Percentiles rank a stretch among this genome's conserved stretches.
Evolutionary conservation across 2,329 filamentous ascomycete species (phyloP).

Genomic region (Albifimbria verrucaria): DNA sequence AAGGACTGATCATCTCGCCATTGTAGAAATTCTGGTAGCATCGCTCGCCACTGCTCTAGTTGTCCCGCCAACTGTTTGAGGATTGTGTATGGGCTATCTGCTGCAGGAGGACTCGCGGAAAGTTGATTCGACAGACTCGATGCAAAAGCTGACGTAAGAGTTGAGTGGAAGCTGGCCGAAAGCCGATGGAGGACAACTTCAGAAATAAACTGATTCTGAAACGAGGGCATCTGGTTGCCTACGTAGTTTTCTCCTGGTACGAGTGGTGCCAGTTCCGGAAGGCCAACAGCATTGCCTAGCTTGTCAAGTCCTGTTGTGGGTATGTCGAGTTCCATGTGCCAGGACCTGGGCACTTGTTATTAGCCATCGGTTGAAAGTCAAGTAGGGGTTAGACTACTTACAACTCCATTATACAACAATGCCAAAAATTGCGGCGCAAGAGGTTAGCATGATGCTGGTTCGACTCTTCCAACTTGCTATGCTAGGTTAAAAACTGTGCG

Average conservation of each 20-base stretch:
- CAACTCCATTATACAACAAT: conserved; percentile 24
- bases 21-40: conserved; percentile 51
- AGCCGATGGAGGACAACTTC: conserved; percentile 55
- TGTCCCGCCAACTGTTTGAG: conserved; percentile 47
- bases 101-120: conserved; percentile 11
- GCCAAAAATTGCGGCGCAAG: conserved; percentile 21
- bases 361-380: conserved; percentile 9
- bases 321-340: conserved; percentile 57
- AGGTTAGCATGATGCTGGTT: conserved; percentile 20
- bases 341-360: conserved; percentile 32
- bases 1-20: conserved; percentile 52
- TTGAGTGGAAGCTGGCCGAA: conserved; percentile 48
- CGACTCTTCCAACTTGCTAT: conserved; percentile 19
- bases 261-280: conserved; percentile 49
- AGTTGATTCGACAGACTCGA: conserved; percentile 13
- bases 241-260: conserved; percentile 45
- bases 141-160: conserved; percentile 34
- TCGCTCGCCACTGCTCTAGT: conserved; percentile 54
- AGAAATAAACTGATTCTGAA: conserved; percentile 57
- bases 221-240: conserved; percentile 48
- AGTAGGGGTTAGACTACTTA: conserved; percentile 4
- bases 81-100: conserved; percentile 31
- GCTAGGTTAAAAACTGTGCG: background rate
- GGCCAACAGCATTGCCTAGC: conserved; percentile 49
- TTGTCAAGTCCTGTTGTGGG: conserved; percentile 52